phyloP scores from a whole-genome alignment of 208 protist genomes.

The Trypanosoma mega region DNA sequence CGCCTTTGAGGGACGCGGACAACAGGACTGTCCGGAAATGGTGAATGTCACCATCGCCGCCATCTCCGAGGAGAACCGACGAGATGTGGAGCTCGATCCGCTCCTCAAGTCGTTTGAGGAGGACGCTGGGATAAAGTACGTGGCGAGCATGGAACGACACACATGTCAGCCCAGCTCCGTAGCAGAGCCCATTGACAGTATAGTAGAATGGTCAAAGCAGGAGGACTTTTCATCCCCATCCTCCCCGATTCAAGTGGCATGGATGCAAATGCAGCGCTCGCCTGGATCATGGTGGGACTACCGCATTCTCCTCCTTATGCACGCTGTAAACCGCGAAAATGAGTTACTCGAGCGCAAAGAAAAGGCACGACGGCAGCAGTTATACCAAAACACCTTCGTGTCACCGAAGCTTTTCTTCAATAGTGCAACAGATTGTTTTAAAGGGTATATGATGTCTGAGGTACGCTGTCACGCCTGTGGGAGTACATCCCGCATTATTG shows the following conservation, averaged over 20 bases:
- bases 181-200: constrained; percentile 3
- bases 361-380: constrained; percentile 29
- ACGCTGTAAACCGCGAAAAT: constrained; percentile 70
- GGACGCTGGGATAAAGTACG: constrained; percentile 18
- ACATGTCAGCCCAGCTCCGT: not conserved
- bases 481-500: constrained; percentile 57
- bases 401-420: constrained; percentile 62
- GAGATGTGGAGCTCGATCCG: constrained; percentile 44
- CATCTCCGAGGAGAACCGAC: constrained; percentile 71
- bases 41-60: constrained; percentile 59
- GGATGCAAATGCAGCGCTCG: not conserved
- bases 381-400: constrained; percentile 30
- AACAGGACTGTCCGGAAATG: constrained; percentile 91
- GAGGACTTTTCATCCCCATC: not conserved
- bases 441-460: constrained; percentile 68
- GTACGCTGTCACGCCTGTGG: constrained; percentile 71
- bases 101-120: constrained; percentile 51
- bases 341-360: constrained; percentile 42
- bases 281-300: constrained; percentile 26
- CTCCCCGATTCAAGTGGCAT: not conserved
- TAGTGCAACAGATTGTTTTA: constrained; percentile 74
- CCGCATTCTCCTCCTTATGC: constrained; percentile 44
- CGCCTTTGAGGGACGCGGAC: constrained; percentile 74
- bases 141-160: no score
- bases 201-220: not conserved